These are phyloP conservation scores for Serpula lacrymans DNA, from an alignment of 768 basidiomycete genomes.

Conservation along the genomic window DNA sequence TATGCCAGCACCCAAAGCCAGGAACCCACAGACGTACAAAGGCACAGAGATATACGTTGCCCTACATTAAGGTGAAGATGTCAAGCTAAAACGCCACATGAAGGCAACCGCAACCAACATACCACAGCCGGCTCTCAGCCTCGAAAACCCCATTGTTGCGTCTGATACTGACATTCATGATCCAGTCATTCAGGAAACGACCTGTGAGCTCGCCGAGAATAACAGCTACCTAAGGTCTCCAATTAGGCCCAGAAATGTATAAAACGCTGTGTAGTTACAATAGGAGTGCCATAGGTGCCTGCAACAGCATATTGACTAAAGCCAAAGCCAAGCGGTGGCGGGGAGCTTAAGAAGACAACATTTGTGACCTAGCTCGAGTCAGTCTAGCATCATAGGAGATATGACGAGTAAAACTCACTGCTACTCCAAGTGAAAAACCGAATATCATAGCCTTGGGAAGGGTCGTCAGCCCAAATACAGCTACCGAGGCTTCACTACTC, in stretches of 20 bases:
- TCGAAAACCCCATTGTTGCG: constrained; percentile 50
- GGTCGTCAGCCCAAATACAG: neutral
- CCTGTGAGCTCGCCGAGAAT: constrained; percentile 51
- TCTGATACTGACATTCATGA: constrained; percentile 41
- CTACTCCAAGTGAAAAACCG: constrained; percentile 48
- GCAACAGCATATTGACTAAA: constrained; percentile 38
- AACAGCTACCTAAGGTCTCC: constrained; percentile 38
- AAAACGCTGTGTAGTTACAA: constrained; percentile 25
- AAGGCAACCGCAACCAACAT: constrained; percentile 1
- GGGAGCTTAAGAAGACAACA: constrained; percentile 49
- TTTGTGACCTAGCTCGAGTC: constrained; percentile 42
- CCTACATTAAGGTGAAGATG: constrained; percentile 14
- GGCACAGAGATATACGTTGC: constrained; percentile 38
- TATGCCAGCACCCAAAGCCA: constrained; percentile 37
- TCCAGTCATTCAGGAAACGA: constrained; percentile 48
- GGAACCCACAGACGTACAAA: constrained; percentile 39
- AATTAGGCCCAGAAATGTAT: neutral
- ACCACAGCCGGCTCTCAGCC: constrained; percentile 47
- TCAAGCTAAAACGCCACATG: neutral
- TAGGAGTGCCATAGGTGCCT: constrained; percentile 42
- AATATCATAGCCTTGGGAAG: constrained; percentile 36
- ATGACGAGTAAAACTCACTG: constrained; percentile 22
- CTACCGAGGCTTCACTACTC: neutral
- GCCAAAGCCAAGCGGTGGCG: constrained; percentile 45
- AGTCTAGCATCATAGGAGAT: neutral